These are phyloP conservation scores for Aspergillus mulundensis DNA, from an alignment of 495 filamentous ascomycete species.

Conservation along the genomic window DNA sequence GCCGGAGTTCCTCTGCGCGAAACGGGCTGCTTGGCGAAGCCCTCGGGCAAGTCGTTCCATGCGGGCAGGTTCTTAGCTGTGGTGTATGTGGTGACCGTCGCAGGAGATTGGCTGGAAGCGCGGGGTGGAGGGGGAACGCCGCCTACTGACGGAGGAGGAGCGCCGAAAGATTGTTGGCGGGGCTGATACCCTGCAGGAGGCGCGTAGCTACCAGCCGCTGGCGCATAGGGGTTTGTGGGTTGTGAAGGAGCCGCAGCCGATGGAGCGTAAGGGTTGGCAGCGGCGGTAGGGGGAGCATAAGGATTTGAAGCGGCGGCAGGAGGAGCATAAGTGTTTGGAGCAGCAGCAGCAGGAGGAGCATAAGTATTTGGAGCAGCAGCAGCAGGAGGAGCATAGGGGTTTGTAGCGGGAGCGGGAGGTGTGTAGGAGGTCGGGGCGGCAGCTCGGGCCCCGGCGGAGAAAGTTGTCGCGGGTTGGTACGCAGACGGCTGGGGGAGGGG, in stretches of 20 bases:
- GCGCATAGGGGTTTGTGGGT: slow-evolving; percentile 58
- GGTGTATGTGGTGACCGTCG: slow-evolving; percentile 58
- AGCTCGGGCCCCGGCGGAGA: slow-evolving; percentile 26
- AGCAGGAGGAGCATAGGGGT: slow-evolving; percentile 27
- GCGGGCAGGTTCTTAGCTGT: slow-evolving; percentile 65
- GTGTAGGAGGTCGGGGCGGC: slow-evolving; percentile 26
- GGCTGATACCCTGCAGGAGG: slow-evolving; percentile 48
- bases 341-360: slow-evolving; percentile 30
- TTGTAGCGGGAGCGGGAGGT: slow-evolving; percentile 25
- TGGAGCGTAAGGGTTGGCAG: slow-evolving; percentile 60
- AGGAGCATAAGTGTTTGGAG: slow-evolving; percentile 55
- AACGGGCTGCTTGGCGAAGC: slow-evolving; percentile 64
- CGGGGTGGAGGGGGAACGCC: slow-evolving; percentile 56
- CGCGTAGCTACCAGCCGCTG: slow-evolving; percentile 30
- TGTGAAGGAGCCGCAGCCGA: slow-evolving; percentile 38
- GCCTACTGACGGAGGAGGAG: slow-evolving; percentile 34
- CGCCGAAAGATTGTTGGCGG: slow-evolving; percentile 43
- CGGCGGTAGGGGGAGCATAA: slow-evolving; percentile 32
- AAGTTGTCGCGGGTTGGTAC: slow-evolving; percentile 39
- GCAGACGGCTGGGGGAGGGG: slow-evolving; percentile 37
- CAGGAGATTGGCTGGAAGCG: slow-evolving; percentile 55
- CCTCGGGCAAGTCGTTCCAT: slow-evolving; percentile 95
- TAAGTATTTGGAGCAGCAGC: slow-evolving; percentile 23
- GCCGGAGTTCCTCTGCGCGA: slow-evolving; percentile 70
- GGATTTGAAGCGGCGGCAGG: slow-evolving; percentile 20